phyloP scores from a whole-genome alignment of 164 flowering plant genomes.

The Aristolochia contorta region DNA sequence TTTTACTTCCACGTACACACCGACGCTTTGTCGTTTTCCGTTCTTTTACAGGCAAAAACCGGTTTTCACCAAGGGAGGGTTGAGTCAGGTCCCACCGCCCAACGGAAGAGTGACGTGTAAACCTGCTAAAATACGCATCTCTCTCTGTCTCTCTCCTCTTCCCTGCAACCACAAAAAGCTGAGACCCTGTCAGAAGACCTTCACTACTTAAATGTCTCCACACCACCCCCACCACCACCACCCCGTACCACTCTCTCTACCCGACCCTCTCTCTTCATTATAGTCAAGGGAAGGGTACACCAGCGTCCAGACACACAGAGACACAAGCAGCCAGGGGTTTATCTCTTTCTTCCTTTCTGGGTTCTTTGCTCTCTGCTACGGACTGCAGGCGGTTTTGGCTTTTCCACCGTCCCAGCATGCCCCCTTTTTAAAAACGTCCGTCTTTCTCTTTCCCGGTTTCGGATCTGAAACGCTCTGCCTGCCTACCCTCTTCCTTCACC shows the following conservation, averaged over 20 bases:
- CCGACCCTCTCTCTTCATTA: background rate
- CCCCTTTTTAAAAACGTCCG: no score
- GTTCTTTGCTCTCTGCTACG: no score
- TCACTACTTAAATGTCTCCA: conserved; percentile 2
- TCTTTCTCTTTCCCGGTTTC: conserved; percentile 1
- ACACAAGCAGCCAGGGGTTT: no score
- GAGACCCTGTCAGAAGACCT: conserved; percentile 10
- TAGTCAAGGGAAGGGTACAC: background rate
- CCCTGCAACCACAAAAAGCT: conserved; percentile 6
- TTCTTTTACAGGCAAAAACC: no score
- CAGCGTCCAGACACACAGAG: background rate
- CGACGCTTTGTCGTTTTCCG: no score
- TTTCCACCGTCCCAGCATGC: no score
- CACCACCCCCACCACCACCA: background rate
- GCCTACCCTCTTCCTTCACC: no score
- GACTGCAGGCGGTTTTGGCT: no score
- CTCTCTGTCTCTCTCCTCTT: background rate
- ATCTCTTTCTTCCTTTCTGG: no score
- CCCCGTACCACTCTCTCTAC: background rate
- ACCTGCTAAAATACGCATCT: background rate
- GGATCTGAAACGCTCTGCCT: conserved; percentile 4
- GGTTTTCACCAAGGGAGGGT: background rate
- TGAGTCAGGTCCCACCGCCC: background rate
- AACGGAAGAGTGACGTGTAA: conserved; percentile 4
- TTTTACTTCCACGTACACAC: no score